These are phyloP conservation scores for Daldinia childiae DNA, from an alignment of 495 filamentous ascomycete species.

Conservation along the genomic window DNA sequence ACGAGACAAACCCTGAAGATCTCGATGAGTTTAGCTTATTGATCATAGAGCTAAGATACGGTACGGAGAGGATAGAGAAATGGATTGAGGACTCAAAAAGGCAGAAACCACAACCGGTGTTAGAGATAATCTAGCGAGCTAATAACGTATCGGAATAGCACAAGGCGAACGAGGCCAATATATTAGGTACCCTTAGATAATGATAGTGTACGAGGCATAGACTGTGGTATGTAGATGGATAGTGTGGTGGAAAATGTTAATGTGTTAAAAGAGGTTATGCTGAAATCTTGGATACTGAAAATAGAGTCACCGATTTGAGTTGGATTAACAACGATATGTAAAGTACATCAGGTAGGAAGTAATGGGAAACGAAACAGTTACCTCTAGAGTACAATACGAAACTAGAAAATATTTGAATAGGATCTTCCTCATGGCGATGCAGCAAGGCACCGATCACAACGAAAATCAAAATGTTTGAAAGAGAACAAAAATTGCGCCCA, in stretches of 20 bases:
- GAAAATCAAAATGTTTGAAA: conserved; percentile 32
- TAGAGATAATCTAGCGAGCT: background rate
- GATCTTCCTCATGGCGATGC: conserved; percentile 39
- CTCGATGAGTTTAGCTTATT: conserved; percentile 43
- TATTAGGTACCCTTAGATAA: background rate
- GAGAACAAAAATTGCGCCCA: conserved; percentile 45
- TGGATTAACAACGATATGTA: no score
- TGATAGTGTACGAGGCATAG: no score
- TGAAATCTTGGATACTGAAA: no score
- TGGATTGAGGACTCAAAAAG: conserved; percentile 36
- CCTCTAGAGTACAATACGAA: no score
- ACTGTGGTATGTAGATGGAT: no score
- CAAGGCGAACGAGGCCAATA: background rate
- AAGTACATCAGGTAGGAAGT: no score
- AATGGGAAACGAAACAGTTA: no score
- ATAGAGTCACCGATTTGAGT: no score
- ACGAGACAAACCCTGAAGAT: conserved; percentile 30
- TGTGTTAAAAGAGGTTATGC: no score
- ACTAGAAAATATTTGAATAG: no score
- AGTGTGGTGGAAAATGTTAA: no score
- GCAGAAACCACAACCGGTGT: background rate
- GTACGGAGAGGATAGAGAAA: conserved; percentile 35
- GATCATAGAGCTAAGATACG: conserved; percentile 38
- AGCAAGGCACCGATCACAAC: conserved; percentile 32
- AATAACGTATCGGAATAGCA: background rate